A percentile compares a stretch with the other conserved stretches of the same genome.
Evolutionary conservation across 2,329 filamentous ascomycete species (phyloP).

Genomic region (Septoria petroselini): DNA sequence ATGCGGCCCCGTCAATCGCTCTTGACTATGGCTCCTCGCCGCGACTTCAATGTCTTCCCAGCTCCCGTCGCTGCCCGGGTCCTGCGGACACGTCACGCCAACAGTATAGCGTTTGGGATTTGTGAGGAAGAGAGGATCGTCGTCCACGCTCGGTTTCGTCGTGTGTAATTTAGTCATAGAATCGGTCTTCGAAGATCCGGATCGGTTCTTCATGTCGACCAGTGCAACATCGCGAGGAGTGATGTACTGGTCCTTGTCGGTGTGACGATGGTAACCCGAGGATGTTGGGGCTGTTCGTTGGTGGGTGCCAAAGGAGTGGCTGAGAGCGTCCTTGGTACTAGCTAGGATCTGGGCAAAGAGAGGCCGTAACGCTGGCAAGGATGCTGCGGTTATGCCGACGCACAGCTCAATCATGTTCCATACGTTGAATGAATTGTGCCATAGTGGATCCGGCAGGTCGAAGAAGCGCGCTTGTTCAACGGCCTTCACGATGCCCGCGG

Average conservation of each 20-base stretch:
- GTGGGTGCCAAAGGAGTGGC: slow-evolving; percentile 7
- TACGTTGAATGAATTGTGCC: slow-evolving; percentile 43
- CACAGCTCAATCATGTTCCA: slow-evolving; percentile 49
- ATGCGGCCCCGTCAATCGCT: slow-evolving; percentile 15
- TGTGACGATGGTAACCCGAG: slow-evolving; percentile 11
- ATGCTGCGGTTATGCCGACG: slow-evolving; percentile 46
- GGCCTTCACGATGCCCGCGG: slow-evolving; percentile 45
- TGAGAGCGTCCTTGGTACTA: slow-evolving; percentile 19
- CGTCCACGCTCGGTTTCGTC: slow-evolving; percentile 1
- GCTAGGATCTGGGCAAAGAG: slow-evolving; percentile 23
- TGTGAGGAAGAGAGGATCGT: background rate
- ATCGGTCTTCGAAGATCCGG: slow-evolving; percentile 5
- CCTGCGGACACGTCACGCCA: slow-evolving; percentile 13
- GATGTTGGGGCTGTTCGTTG: slow-evolving; percentile 3
- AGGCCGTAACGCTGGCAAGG: slow-evolving; percentile 42
- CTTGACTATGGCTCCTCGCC: slow-evolving; percentile 17
- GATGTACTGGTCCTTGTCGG: background rate
- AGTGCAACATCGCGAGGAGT: slow-evolving; percentile 5
- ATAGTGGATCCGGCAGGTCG: slow-evolving; percentile 38
- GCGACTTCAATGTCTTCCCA: slow-evolving; percentile 18
- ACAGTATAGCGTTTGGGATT: slow-evolving; percentile 13
- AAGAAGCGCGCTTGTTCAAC: slow-evolving; percentile 41
- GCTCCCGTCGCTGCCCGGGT: slow-evolving; percentile 14
- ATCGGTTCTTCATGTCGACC: slow-evolving; percentile 13
- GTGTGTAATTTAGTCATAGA: slow-evolving; percentile 10